Conservation (phyloP, 2,329 filamentous ascomycete genomes). For the Cladosporium sp. region DNA sequence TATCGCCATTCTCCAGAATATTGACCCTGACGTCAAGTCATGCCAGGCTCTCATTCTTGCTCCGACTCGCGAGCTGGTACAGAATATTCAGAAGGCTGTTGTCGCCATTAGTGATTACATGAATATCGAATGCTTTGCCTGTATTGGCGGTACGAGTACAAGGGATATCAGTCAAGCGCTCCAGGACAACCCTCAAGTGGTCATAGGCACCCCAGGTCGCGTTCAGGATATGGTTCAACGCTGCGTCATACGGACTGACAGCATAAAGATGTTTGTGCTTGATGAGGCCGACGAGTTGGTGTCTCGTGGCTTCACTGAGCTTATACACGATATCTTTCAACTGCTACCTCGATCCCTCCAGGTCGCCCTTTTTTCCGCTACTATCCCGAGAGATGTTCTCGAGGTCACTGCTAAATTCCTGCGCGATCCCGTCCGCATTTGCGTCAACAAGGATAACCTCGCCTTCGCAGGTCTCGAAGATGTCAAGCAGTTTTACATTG, state of each 20-base stretch:
- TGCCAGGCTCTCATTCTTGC: constrained; percentile 58
- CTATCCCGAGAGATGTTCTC: constrained; percentile 92
- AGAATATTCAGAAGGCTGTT: constrained; percentile 95
- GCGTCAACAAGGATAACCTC: constrained; percentile 93
- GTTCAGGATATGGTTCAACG: constrained; percentile 79
- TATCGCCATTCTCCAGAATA: constrained; percentile 97
- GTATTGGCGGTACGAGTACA: constrained; percentile 95
- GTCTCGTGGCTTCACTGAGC: constrained; percentile 92
- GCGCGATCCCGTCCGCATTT: constrained; percentile 91
- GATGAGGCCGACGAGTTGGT: constrained; percentile 75
- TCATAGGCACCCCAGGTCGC: constrained; percentile 93
- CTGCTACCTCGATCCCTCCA: constrained; percentile 94
- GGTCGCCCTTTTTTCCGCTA: constrained; percentile 93
- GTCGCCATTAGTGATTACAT: constrained; percentile 98
- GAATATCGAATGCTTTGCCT: constrained; percentile 98
- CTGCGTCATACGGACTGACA: constrained; percentile 65
- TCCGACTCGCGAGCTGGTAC: constrained; percentile 77
- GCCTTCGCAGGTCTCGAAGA: constrained; percentile 87
- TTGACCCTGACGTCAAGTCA: constrained; percentile 53
- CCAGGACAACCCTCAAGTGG: constrained; percentile 95
- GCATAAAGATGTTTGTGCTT: constrained; percentile 74
- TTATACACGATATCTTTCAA: constrained; percentile 98
- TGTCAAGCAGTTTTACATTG: constrained; percentile 98
- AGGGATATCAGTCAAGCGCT: constrained; percentile 96
- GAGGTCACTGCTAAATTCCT: constrained; percentile 99